Conservation (phyloP, 2,329 filamentous ascomycete species). For the Pyrenophora tritici-repentis region DNA sequence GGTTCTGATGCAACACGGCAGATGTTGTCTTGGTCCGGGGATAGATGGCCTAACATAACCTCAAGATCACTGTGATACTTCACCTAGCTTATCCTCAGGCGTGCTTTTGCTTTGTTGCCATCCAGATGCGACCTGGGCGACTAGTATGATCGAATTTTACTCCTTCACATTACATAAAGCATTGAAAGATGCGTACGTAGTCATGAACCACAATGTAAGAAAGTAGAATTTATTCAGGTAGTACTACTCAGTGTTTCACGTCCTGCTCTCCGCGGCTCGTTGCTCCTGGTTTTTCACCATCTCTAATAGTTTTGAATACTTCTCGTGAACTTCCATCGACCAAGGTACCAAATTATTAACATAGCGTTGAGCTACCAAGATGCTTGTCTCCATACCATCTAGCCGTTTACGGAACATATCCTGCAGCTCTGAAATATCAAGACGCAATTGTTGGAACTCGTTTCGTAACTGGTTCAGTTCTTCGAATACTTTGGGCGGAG, state of each 20-base stretch:
- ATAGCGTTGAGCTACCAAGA: conserved; percentile 9
- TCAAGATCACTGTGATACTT: not conserved
- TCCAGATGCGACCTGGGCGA: not conserved
- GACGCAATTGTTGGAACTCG: conserved; percentile 1
- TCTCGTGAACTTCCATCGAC: conserved; percentile 20
- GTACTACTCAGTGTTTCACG: not conserved
- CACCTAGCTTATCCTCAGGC: conserved; percentile 1
- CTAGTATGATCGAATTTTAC: conserved; percentile 1
- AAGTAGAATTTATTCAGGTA: conserved; percentile 1
- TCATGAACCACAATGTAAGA: conserved; percentile 1
- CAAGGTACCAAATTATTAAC: conserved; percentile 14
- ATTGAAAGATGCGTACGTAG: not conserved
- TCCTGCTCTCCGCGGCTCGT: not conserved
- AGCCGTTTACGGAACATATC: conserved; percentile 9
- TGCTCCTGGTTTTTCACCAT: conserved; percentile 2
- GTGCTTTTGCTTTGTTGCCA: not conserved
- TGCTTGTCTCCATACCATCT: conserved; percentile 13
- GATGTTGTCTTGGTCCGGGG: not conserved
- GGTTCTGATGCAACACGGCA: not conserved
- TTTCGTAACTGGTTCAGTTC: conserved; percentile 2
- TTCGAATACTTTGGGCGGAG: not conserved
- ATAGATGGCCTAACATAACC: conserved; percentile 1
- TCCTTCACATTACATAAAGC: not conserved
- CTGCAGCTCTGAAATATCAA: conserved; percentile 7
- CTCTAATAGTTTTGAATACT: conserved; percentile 14